Percentiles rank a stretch among this genome's conserved stretches.
Evolutionary conservation across 805 yeast species (phyloP).

Genomic region (Huiozyma naganishii): DNA sequence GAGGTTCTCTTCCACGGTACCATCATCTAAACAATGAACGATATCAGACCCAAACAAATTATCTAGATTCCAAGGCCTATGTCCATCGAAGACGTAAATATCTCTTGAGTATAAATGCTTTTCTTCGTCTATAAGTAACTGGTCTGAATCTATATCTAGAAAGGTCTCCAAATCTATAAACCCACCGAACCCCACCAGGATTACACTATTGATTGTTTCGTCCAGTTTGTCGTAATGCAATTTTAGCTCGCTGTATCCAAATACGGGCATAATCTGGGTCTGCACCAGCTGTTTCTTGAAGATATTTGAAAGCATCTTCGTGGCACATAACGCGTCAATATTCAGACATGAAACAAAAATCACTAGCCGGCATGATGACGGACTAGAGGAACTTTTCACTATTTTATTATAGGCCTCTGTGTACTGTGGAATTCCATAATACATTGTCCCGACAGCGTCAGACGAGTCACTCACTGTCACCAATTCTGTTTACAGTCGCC

Average conservation of each 20-base stretch:
- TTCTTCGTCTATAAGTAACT: conserved; percentile 32
- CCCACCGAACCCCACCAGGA: conserved; percentile 89
- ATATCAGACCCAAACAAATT: conserved; percentile 76
- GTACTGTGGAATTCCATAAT: conserved; percentile 60
- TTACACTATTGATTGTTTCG: conserved; percentile 49
- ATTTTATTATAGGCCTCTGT: conserved; percentile 57
- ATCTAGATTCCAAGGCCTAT: conserved; percentile 93
- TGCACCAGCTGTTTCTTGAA: conserved; percentile 76
- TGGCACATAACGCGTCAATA: conserved; percentile 86
- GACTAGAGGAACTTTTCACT: conserved; percentile 64
- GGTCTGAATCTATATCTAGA: conserved; percentile 50
- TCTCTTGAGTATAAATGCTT: conserved; percentile 36
- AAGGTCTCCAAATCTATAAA: conserved; percentile 74
- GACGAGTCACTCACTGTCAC: neutral
- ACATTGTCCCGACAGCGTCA: conserved; percentile 38
- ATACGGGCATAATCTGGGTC: conserved; percentile 82
- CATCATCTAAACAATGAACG: conserved; percentile 82
- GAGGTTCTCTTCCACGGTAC: conserved; percentile 52
- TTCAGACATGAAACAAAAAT: conserved; percentile 83
- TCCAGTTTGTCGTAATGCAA: conserved; percentile 55
- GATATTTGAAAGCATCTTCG: conserved; percentile 59
- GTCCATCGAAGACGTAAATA: conserved; percentile 81
- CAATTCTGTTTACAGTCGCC: no score
- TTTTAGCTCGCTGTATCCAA: conserved; percentile 76
- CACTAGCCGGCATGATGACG: conserved; percentile 83